Evolutionary conservation across 257 asterid genomes (phyloP).

Genomic region (Solanum gandarillasii): DNA sequence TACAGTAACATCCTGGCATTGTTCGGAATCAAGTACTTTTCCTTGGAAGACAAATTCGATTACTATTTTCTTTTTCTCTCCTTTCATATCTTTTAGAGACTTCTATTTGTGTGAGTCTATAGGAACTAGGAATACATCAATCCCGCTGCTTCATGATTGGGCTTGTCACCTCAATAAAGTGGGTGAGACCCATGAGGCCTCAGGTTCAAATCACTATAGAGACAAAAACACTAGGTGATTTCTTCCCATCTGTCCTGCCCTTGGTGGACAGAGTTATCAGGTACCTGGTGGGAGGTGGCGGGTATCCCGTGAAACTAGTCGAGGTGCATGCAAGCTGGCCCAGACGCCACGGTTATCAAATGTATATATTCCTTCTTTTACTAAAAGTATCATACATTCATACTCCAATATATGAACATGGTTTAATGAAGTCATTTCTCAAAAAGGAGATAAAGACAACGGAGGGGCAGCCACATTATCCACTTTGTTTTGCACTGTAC

Average conservation of each 20-base stretch:
- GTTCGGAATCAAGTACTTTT: neutral
- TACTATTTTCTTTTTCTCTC: neutral
- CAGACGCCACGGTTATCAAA: neutral
- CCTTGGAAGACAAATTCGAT: neutral
- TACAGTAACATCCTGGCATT: neutral
- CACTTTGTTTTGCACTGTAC: neutral
- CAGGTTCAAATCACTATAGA: neutral
- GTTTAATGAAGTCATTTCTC: neutral
- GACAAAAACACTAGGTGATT: neutral
- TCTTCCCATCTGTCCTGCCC: neutral
- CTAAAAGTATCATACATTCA: neutral
- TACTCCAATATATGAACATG: neutral
- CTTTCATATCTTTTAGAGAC: neutral
- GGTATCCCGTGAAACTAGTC: neutral
- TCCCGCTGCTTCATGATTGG: neutral
- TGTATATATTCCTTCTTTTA: neutral
- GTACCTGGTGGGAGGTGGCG: neutral
- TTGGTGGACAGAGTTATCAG: neutral
- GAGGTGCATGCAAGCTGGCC: neutral
- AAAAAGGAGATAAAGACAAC: neutral
- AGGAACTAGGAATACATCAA: neutral
- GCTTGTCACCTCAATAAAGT: neutral
- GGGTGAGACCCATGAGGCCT: neutral
- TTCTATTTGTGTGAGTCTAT: neutral
- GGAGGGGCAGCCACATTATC: neutral